A percentile compares a stretch with the other conserved stretches of the same genome.
phyloP scores from a whole-genome alignment of 345 rosid species.

The Luvunga scandens region DNA sequence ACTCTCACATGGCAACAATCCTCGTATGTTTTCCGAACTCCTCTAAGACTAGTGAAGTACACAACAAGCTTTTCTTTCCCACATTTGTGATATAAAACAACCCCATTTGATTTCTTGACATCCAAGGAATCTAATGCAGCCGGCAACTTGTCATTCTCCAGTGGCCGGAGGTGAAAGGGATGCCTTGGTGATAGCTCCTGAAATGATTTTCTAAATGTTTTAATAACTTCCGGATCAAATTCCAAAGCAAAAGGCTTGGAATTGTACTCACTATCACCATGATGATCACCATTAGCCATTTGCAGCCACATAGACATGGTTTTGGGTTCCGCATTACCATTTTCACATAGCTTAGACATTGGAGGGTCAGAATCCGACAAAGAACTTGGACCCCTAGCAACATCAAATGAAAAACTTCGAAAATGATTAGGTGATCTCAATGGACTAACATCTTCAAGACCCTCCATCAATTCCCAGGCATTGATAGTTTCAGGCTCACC shows the following conservation, averaged over 20 bases:
- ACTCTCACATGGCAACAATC: slow-evolving; percentile 68
- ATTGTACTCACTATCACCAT: slow-evolving; percentile 3
- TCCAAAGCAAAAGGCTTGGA: slow-evolving; percentile 27
- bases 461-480: slow-evolving; percentile 92
- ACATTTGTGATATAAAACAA: slow-evolving; percentile 12
- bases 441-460: slow-evolving; percentile 72
- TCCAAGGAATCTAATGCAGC: slow-evolving; percentile 15
- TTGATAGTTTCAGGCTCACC: slow-evolving; percentile 97
- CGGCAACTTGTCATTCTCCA: slow-evolving; percentile 21
- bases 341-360: slow-evolving; percentile 34
- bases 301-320: slow-evolving; percentile 48
- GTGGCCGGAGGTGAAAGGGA: slow-evolving; percentile 49
- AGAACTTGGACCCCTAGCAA: slow-evolving; percentile 26
- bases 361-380: slow-evolving; percentile 25
- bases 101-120: slow-evolving; percentile 7
- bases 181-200: slow-evolving; percentile 53
- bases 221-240: slow-evolving; percentile 63
- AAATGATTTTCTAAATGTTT: slow-evolving; percentile 58
- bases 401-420: slow-evolving; percentile 78
- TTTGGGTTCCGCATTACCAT: slow-evolving; percentile 23
- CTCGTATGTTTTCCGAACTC: slow-evolving; percentile 85
- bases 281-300: slow-evolving; percentile 45
- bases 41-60: slow-evolving; percentile 82
- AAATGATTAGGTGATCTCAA: slow-evolving; percentile 37
- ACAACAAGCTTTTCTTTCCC: slow-evolving; percentile 50